Percentiles rank a stretch among this genome's conserved stretches.
These are phyloP conservation scores for Cystofilobasidium capitatum DNA, from an alignment of 768 basidiomycete species.

Conservation along the genomic window DNA sequence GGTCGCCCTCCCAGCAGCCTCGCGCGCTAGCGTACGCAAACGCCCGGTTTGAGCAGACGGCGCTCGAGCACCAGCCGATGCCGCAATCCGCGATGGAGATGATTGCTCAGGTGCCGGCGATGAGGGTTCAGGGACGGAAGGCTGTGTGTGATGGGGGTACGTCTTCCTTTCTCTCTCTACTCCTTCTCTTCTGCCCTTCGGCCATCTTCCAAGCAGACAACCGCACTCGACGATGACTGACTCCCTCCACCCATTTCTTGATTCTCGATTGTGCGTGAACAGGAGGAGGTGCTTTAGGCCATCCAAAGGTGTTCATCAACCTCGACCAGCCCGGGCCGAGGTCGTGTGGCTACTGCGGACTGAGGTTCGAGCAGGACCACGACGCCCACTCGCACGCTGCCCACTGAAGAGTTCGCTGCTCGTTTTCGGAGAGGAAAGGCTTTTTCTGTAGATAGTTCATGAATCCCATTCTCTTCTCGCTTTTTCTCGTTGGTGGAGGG, in stretches of 20 bases:
- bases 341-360: slow-evolving; percentile 14
- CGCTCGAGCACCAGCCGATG: slow-evolving; percentile 74
- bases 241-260: not conserved
- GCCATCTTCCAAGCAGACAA: not conserved
- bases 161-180: slow-evolving; percentile 36
- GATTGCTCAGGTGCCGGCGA: slow-evolving; percentile 72
- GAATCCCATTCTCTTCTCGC: too few relatives aligned
- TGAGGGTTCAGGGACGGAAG: slow-evolving; percentile 68
- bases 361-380: slow-evolving; percentile 11
- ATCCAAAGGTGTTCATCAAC: slow-evolving; percentile 95
- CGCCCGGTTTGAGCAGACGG: slow-evolving; percentile 87
- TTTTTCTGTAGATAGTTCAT: too few relatives aligned
- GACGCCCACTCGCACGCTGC: slow-evolving; percentile 9
- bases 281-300: slow-evolving; percentile 92
- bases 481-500: too few relatives aligned
- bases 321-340: slow-evolving; percentile 43
- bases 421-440: too few relatives aligned
- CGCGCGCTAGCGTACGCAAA: slow-evolving; percentile 40
- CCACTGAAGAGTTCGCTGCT: not conserved
- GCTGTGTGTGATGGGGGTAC: slow-evolving; percentile 92
- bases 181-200: slow-evolving; percentile 12
- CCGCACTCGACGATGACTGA: not conserved
- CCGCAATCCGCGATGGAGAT: slow-evolving; percentile 86
- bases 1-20: slow-evolving; percentile 19
- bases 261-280: not conserved